These are phyloP conservation scores for Corymbia calophylla DNA, from an alignment of 441 rosid genomes.

Conservation along the genomic window DNA sequence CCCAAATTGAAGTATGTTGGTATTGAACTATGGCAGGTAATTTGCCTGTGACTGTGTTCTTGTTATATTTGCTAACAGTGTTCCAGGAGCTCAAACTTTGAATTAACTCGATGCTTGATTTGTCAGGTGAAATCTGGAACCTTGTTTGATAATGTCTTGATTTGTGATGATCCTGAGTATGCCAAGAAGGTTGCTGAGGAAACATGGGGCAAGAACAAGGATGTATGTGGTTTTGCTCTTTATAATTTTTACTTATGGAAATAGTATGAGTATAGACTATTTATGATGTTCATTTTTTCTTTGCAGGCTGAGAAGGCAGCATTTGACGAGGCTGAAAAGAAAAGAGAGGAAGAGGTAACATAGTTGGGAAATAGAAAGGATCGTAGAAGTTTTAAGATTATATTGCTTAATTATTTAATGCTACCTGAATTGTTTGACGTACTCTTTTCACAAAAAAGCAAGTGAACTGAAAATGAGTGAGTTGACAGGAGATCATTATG, in stretches of 20 bases:
- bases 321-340: conserved; percentile 86
- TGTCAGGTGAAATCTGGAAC: conserved; percentile 94
- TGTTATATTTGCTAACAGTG: background rate
- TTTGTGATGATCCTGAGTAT: conserved; percentile 69
- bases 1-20: conserved; percentile 89
- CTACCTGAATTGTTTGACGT: background rate
- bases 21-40: conserved; percentile 95
- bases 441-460: background rate
- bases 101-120: background rate
- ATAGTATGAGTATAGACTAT: background rate
- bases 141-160: conserved; percentile 74
- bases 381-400: background rate
- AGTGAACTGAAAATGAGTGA: background rate
- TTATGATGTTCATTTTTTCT: background rate
- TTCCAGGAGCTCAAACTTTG: background rate
- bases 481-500: background rate
- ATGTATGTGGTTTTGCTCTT: conserved; percentile 35
- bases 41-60: background rate
- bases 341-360: conserved; percentile 72
- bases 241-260: background rate
- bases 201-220: conserved; percentile 92
- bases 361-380: background rate
- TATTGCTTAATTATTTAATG: background rate
- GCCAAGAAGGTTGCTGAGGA: conserved; percentile 81
- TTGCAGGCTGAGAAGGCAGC: conserved; percentile 90